Base-by-base conservation (phyloP, 176 grass and related monocot species). In the Oryza meridionalis region DNA sequence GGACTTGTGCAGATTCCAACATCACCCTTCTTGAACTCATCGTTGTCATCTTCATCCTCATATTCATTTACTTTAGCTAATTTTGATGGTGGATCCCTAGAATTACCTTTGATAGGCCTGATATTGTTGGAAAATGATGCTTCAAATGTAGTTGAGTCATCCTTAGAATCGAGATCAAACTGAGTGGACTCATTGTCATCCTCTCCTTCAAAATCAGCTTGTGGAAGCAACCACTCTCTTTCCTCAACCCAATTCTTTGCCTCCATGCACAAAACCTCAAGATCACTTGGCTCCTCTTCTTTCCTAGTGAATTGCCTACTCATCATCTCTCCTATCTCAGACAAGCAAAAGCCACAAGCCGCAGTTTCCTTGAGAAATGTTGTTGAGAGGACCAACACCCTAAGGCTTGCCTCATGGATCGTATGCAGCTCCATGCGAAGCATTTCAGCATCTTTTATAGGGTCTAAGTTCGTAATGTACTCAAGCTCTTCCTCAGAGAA, bases 271-370 rank as follows among this genome's bases (percentile, higher is more conserved):
- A 94, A 31, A 38, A 79, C 58, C 80, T 94, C 92, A 6, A 94
- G 84, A 66, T 89, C 86, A 42, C 92, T 94, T 72, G 89, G 86
- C 45, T 88, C 88, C 78, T 94, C 92, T 66, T 94, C 82, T 69
- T 76, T 86, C 32, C 83, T 66, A 44, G 83, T 87, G 43, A 94
- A 91, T 29, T 89, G 86, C 8, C 92, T 85, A 58, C 80, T 91
- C 89, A 91, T 94, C 89, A 94, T 91, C 55, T 91, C 84, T 61
- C 92, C 92, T 33, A 94, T 91, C 67, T 94, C 89, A 11, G 86
- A 77, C 65, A 94, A 69, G 71, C 88, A 89, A 25, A 91, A 80
- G 49, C 86, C 89, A 65, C 73, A 82, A 40, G 58, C 17, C 5
- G 82, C 84, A 65, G 92, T 89, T 71, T 89, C 80, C 80, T 94